Conservation (phyloP, 805 yeast species). For the Myxozyma neglecta region DNA sequence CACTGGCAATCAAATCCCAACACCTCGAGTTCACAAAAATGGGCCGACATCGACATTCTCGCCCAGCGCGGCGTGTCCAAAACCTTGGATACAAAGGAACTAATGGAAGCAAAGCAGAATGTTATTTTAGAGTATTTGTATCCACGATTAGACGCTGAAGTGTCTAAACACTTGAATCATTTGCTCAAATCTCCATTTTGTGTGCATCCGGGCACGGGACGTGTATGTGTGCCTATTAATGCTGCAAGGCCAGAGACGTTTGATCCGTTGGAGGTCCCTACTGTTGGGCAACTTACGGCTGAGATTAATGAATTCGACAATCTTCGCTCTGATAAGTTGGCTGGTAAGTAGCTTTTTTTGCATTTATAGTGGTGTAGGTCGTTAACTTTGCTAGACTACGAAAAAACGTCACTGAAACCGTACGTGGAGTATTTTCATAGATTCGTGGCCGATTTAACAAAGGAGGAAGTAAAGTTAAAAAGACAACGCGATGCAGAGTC, state of each 20-base stretch:
- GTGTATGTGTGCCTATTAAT: conserved; percentile 78
- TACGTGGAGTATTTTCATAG: conserved; percentile 65
- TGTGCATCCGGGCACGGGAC: conserved; percentile 82
- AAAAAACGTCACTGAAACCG: conserved; percentile 68
- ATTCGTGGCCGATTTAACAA: conserved; percentile 58
- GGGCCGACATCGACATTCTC: conserved; percentile 64
- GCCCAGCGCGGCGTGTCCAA: conserved; percentile 45
- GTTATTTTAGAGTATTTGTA: conserved; percentile 76
- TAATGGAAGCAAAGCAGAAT: conserved; percentile 75
- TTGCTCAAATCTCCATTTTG: conserved; percentile 95
- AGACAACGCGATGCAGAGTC: conserved; percentile 36
- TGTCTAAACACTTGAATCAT: conserved; percentile 84
- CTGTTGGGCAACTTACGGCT: conserved; percentile 58
- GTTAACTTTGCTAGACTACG: conserved; percentile 48
- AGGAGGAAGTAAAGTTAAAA: conserved; percentile 52
- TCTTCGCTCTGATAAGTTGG: conserved; percentile 1
- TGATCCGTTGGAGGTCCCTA: conserved; percentile 80
- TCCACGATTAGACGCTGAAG: conserved; percentile 92
- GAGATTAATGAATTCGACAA: conserved; percentile 52
- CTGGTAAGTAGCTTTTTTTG: background rate
- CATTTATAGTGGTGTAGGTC: background rate
- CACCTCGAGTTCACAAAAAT: conserved; percentile 61
- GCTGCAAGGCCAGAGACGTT: conserved; percentile 50
- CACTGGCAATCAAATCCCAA: conserved; percentile 60
- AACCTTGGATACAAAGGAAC: conserved; percentile 49